phyloP scores from a whole-genome alignment of 2,329 filamentous ascomycete genomes.

The Amauroascus niger region DNA sequence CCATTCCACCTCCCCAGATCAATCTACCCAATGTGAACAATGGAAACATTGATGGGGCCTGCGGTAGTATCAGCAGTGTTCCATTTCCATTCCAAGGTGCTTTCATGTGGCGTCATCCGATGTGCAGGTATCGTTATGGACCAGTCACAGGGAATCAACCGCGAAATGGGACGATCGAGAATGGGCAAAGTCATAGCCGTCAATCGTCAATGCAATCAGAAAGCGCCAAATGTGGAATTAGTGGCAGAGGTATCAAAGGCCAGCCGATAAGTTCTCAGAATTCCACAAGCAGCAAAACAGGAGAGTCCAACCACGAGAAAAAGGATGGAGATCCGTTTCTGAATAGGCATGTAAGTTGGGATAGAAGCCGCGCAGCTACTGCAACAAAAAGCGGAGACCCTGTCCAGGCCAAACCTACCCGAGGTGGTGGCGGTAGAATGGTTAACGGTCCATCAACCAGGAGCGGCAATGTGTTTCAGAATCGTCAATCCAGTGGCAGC shows the following conservation, averaged over 20 bases:
- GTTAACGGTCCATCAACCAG: not conserved
- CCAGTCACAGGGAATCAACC: not conserved
- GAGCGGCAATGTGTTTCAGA: conserved; percentile 1
- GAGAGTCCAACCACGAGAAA: not conserved
- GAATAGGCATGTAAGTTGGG: not conserved
- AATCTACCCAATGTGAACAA: not conserved
- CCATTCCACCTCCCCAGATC: not conserved
- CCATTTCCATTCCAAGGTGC: not conserved
- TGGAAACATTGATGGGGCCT: conserved; percentile 1
- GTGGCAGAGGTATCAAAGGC: not conserved
- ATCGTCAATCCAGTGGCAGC: not conserved
- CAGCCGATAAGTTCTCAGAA: not conserved
- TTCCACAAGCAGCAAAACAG: not conserved
- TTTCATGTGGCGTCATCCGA: not conserved
- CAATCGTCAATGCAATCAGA: not conserved
- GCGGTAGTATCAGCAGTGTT: not conserved
- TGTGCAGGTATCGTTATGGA: not conserved
- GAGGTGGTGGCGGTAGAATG: not conserved
- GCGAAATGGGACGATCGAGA: not conserved
- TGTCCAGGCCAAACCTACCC: not conserved
- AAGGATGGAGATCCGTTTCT: conserved; percentile 2
- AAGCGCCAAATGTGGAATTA: not conserved
- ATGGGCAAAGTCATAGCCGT: not conserved
- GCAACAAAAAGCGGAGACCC: not conserved
- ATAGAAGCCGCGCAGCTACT: not conserved